Evolutionary conservation across 306 rosid genomes (phyloP).

Genomic region (Pyrus communis): DNA sequence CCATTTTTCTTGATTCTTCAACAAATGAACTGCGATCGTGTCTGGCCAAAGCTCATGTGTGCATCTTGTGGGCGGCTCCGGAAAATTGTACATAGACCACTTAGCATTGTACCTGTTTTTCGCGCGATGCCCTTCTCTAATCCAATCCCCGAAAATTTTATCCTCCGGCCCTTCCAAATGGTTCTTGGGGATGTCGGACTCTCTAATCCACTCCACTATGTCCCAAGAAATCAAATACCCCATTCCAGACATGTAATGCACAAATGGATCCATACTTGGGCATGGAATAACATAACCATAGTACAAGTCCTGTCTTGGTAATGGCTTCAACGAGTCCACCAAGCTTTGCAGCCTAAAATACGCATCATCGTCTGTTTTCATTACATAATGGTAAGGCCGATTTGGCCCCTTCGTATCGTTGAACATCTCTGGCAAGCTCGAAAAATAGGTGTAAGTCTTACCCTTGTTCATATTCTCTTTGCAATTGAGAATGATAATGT

Average conservation of each 20-base stretch:
- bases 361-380: constrained; percentile 85
- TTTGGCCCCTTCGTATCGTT: constrained; percentile 24
- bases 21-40: constrained; percentile 84
- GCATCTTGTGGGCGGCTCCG: constrained; percentile 71
- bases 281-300: constrained; percentile 94
- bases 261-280: constrained; percentile 84
- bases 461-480: constrained; percentile 92
- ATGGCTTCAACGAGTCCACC: constrained; percentile 49
- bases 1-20: constrained; percentile 91
- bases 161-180: constrained; percentile 83
- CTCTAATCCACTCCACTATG: constrained; percentile 72
- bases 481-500: constrained; percentile 81
- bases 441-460: constrained; percentile 73
- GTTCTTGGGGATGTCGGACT: constrained; percentile 66
- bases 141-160: constrained; percentile 75
- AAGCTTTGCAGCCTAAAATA: constrained; percentile 58
- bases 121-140: constrained; percentile 44
- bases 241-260: constrained; percentile 95
- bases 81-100: constrained; percentile 91
- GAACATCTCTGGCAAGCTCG: constrained; percentile 58
- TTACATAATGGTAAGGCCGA: constrained; percentile 83
- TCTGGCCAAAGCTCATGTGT: constrained; percentile 76
- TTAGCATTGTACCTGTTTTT: constrained; percentile 78
- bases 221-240: constrained; percentile 91
- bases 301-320: constrained; percentile 71